Evolutionary conservation across 2,329 filamentous ascomycete genomes (phyloP).

Genomic region (Colletotrichum sp.): DNA sequence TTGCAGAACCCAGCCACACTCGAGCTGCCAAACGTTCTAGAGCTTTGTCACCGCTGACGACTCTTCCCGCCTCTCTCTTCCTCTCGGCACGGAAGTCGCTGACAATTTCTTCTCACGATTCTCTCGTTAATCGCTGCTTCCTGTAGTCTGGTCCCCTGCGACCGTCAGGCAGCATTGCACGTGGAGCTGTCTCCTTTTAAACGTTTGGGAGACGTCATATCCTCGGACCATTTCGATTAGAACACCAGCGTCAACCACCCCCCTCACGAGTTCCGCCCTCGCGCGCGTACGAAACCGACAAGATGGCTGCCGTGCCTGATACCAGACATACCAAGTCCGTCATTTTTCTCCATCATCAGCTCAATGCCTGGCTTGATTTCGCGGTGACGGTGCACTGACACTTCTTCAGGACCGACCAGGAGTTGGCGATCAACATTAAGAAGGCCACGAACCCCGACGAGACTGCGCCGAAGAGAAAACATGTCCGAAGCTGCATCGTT

Average conservation of each 20-base stretch:
- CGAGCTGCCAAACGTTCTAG: slow-evolving; percentile 6
- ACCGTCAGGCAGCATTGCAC: not conserved
- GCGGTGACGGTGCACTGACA: slow-evolving; percentile 7
- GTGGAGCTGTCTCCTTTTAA: slow-evolving; percentile 12
- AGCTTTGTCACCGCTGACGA: slow-evolving; percentile 23
- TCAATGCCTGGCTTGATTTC: not conserved
- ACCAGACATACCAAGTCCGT: slow-evolving; percentile 24
- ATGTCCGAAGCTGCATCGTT: slow-evolving; percentile 97
- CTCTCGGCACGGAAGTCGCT: slow-evolving; percentile 12
- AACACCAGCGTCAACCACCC: not conserved
- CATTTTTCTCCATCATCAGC: not conserved
- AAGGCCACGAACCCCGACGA: slow-evolving; percentile 74
- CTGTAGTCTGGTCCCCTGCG: not conserved
- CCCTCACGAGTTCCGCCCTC: not conserved
- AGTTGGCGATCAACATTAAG: slow-evolving; percentile 72
- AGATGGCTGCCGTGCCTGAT: slow-evolving; percentile 20
- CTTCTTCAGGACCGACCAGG: slow-evolving; percentile 65
- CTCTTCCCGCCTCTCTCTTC: slow-evolving; percentile 17
- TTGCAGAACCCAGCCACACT: slow-evolving; percentile 23
- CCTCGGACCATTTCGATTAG: slow-evolving; percentile 4
- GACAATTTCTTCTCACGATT: not conserved
- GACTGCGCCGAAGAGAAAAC: slow-evolving; percentile 78
- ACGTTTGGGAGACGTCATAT: slow-evolving; percentile 12
- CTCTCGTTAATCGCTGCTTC: not conserved
- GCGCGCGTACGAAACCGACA: slow-evolving; percentile 4